Evolutionary conservation across 805 yeast species (phyloP).

Genomic region (Jamesozyma spencerorum): DNA sequence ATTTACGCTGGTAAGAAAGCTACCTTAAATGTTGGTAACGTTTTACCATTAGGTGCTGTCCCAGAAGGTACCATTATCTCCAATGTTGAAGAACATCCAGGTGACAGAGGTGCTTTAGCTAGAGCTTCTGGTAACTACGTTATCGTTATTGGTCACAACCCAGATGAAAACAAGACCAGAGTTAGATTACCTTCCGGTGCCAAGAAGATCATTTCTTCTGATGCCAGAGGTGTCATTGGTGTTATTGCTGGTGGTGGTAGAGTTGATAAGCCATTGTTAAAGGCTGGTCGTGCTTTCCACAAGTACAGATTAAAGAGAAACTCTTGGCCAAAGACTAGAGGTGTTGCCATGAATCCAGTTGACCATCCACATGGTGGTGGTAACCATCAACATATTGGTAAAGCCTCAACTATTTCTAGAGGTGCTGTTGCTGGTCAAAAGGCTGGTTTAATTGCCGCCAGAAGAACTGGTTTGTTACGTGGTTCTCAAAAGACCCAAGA

Average conservation of each 20-base stretch:
- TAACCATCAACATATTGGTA: constrained; percentile 99
- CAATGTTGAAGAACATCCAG: constrained; percentile 97
- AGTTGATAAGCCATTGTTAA: constrained; percentile 97
- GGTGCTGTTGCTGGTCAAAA: constrained; percentile 99
- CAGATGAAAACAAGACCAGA: constrained; percentile 98
- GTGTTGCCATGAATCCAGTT: constrained; percentile 99
- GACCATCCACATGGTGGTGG: constrained; percentile 99
- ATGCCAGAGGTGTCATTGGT: constrained; percentile 99
- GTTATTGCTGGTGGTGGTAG: constrained; percentile 99
- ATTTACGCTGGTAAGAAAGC: constrained; percentile 99
- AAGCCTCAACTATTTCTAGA: constrained; percentile 98
- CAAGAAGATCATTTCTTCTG: constrained; percentile 89
- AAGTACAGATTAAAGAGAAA: constrained; percentile 98
- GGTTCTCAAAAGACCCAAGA: constrained; percentile 95
- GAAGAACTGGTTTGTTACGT: constrained; percentile 99
- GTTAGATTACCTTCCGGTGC: constrained; percentile 99
- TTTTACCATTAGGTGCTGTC: constrained; percentile 90
- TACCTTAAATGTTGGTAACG: constrained; percentile 92
- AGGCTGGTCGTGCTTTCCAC: constrained; percentile 99
- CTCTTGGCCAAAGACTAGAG: constrained; percentile 99
- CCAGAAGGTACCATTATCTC: constrained; percentile 99
- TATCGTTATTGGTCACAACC: constrained; percentile 98
- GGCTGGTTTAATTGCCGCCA: constrained; percentile 99
- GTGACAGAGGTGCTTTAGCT: constrained; percentile 99
- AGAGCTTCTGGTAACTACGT: constrained; percentile 99